Base-by-base conservation (phyloP, 495 filamentous ascomycete genomes). In the Annulohypoxylon nitens region DNA sequence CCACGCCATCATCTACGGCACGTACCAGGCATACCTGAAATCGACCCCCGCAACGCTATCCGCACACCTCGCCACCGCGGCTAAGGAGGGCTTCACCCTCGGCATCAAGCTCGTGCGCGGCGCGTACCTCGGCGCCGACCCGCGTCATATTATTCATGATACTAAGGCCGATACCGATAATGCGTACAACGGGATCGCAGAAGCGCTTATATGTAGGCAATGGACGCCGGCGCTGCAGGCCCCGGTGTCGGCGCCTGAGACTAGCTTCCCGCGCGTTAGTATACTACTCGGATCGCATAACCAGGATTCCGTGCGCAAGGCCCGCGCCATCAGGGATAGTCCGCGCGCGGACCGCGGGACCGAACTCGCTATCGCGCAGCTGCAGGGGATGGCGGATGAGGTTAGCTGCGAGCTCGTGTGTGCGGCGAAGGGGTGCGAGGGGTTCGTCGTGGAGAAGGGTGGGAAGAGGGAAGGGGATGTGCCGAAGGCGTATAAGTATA, bases 311-410 rank as follows among this genome's bases (percentile, higher is more conserved):
- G 91, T 97, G 10, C 81, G 84, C 36, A 90, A 89, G 76, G 93
- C 93, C 2, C 89, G 92, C 48, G 76, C 73, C 30, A 75, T 87
- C 10, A 60, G 80, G 16, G 78, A 83, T 18, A 69, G 74, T 20
- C 70, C 75, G 10, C 57, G 63, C 14, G 81, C 82, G 0, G 72
- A 67, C 50, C 79, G 93, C 26, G 85, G 87, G 39, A 83, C 86
- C 8, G 87, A 92, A 23, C 84, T 97, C 14, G 89, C 89, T 30
- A 97, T 94, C 80, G 95, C 93, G 5, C 96, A 99, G 81, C 87
- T 99, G 6, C 92, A 95, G 85, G 96, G 96, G 20, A 98, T 98
- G 96, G 96, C 96, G 14, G 96, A 99, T 70, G 96, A 99, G 75
- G 90, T 99, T 20, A 93, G 90, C 81, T 92, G 93, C 70, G 91